A percentile compares a stretch with the other conserved stretches of the same genome.
These are phyloP conservation scores for Physcia stellaris DNA, from an alignment of 495 filamentous ascomycete species.

Conservation along the genomic window DNA sequence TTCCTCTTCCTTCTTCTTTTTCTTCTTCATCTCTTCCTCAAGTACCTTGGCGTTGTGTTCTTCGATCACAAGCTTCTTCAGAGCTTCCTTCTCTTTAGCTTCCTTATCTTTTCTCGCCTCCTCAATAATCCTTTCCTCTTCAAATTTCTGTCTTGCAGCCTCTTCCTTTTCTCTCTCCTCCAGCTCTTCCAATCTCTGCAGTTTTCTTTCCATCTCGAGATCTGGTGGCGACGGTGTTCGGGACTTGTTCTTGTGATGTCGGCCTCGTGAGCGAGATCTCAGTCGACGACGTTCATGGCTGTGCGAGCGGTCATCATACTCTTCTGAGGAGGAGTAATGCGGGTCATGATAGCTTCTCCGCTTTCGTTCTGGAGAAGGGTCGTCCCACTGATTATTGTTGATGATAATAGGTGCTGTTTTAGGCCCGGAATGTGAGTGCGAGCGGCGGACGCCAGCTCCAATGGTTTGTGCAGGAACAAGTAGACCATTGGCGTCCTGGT, in stretches of 20 bases:
- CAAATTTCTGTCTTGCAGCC: conserved; percentile 3
- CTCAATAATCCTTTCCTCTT: conserved; percentile 8
- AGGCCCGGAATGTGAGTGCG: conserved; percentile 5
- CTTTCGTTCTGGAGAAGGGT: conserved; percentile 5
- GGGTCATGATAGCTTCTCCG: conserved; percentile 8
- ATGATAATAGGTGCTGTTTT: conserved; percentile 14
- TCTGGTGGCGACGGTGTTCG: conserved; percentile 10
- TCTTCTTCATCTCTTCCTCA: conserved; percentile 9
- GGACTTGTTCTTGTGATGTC: background rate
- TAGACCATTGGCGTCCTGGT: conserved; percentile 11
- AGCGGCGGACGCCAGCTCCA: conserved; percentile 7
- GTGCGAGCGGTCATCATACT: conserved; percentile 10
- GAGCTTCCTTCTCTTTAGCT: conserved; percentile 13
- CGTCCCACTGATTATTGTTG: conserved; percentile 12
- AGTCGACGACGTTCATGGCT: conserved; percentile 4
- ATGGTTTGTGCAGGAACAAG: conserved; percentile 11
- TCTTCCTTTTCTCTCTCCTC: conserved; percentile 11
- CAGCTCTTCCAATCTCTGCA: conserved; percentile 13
- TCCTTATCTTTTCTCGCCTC: conserved; percentile 11
- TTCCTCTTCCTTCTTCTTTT: conserved; percentile 3
- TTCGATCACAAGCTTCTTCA: conserved; percentile 2
- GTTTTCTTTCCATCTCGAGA: conserved; percentile 7
- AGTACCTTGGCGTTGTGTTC: conserved; percentile 12
- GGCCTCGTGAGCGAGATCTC: background rate
- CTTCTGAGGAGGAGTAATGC: conserved; percentile 3